phyloP scores from a whole-genome alignment of 2,329 filamentous ascomycete genomes.

The Thielaviopsis populi region DNA sequence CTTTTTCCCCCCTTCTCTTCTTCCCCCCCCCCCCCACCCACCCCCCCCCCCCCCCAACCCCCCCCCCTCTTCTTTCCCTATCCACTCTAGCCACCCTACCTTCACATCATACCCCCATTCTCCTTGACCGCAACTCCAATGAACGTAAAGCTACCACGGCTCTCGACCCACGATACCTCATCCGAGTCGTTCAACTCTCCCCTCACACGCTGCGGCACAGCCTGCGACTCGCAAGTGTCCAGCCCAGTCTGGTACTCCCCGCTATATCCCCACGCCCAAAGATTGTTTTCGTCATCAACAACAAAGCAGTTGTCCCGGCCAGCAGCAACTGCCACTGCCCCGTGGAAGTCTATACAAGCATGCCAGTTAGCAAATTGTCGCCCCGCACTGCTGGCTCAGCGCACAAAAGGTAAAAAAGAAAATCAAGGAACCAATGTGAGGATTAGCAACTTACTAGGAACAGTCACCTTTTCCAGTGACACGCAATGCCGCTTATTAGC shows the following conservation, averaged over 20 bases:
- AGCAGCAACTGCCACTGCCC: slow-evolving; percentile 3
- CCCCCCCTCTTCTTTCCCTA: no score
- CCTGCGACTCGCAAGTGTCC: slow-evolving; percentile 3
- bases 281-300: slow-evolving; percentile 6
- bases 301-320: slow-evolving; percentile 14
- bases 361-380: neutral
- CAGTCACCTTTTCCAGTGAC: slow-evolving; percentile 7
- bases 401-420: neutral
- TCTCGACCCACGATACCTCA: slow-evolving; percentile 13
- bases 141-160: slow-evolving; percentile 12
- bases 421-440: neutral
- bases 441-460: neutral
- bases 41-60: no score
- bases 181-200: neutral
- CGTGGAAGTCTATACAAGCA: neutral
- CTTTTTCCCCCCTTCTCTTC: neutral
- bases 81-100: no score
- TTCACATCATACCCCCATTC: neutral
- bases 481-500: slow-evolving; percentile 10
- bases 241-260: slow-evolving; percentile 14
- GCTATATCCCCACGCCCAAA: slow-evolving; percentile 15
- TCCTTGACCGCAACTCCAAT: slow-evolving; percentile 8
- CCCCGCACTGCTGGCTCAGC: no score
- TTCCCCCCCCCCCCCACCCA: neutral
- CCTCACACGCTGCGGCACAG: slow-evolving; percentile 5